A percentile compares a stretch with the other conserved stretches of the same genome.
phyloP scores from a whole-genome alignment of 768 basidiomycete species.

The Russula griseocarnosa region DNA sequence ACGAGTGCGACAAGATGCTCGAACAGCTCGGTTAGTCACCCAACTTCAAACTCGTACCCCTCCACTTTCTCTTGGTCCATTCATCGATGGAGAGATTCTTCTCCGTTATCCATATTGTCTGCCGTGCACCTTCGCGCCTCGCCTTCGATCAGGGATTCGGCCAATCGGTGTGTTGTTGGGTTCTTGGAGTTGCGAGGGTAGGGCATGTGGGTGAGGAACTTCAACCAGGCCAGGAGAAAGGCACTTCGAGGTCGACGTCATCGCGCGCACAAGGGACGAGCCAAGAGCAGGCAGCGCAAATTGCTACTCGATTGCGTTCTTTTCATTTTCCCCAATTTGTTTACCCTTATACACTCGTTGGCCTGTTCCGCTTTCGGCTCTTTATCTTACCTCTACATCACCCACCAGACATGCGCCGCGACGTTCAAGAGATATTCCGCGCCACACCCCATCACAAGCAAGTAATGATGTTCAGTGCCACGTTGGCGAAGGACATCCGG shows the following conservation, averaged over 20 bases:
- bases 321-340: conserved; percentile 37
- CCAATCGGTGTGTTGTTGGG: conserved; percentile 27
- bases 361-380: conserved; percentile 46
- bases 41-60: conserved; percentile 63
- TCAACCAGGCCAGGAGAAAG: conserved; percentile 21
- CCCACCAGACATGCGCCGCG: conserved; percentile 99
- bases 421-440: conserved; percentile 99
- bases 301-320: conserved; percentile 19
- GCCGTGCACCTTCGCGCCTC: conserved; percentile 29
- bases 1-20: conserved; percentile 99
- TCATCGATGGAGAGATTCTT: conserved; percentile 37
- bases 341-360: conserved; percentile 50
- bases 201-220: conserved; percentile 15
- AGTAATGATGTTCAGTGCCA: conserved; percentile 99
- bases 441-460: conserved; percentile 99
- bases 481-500: conserved; percentile 93
- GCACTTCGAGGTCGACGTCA: conserved; percentile 25
- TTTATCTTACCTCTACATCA: conserved; percentile 64
- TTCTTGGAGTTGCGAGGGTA: conserved; percentile 17
- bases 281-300: conserved; percentile 21
- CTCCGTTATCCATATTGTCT: conserved; percentile 50
- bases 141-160: conserved; percentile 28
- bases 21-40: conserved; percentile 99
- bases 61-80: conserved; percentile 31
- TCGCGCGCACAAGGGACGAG: conserved; percentile 14